Conservation (phyloP, 768 basidiomycete genomes). For the Mycena vulgaris region DNA sequence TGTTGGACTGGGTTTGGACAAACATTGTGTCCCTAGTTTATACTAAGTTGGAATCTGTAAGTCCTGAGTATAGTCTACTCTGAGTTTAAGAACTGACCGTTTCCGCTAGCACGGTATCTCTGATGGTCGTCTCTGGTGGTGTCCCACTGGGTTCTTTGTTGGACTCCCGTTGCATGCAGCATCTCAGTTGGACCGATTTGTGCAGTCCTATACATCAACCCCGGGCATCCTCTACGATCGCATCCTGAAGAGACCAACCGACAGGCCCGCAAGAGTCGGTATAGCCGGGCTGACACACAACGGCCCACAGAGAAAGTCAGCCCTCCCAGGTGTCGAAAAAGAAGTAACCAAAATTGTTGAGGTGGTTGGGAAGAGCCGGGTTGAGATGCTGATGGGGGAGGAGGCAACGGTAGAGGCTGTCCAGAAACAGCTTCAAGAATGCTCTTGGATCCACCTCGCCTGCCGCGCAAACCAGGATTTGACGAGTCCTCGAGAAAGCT, state of each 20-base stretch:
- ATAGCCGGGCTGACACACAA: background rate
- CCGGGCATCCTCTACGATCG: background rate
- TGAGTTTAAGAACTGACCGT: background rate
- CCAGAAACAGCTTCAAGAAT: background rate
- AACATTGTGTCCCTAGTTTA: background rate
- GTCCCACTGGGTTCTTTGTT: background rate
- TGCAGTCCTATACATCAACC: background rate
- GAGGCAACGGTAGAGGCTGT: background rate
- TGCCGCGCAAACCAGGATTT: background rate
- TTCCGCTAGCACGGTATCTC: background rate
- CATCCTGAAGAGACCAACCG: background rate
- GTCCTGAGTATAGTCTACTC: background rate
- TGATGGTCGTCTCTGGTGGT: conserved; percentile 1
- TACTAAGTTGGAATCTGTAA: background rate
- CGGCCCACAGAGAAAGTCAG: background rate
- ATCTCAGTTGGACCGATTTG: background rate
- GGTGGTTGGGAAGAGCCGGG: background rate
- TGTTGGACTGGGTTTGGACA: background rate
- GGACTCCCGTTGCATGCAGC: conserved; percentile 1
- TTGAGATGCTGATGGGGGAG: background rate
- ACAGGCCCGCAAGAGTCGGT: background rate
- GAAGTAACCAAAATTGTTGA: background rate
- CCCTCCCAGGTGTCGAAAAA: background rate
- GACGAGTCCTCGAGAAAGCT: background rate
- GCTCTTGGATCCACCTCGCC: background rate